Evolutionary conservation across 805 yeast species (phyloP), one percentile per base, ranked within the genome.

Genomic region (Cyberlindnera maclurae): DNA sequence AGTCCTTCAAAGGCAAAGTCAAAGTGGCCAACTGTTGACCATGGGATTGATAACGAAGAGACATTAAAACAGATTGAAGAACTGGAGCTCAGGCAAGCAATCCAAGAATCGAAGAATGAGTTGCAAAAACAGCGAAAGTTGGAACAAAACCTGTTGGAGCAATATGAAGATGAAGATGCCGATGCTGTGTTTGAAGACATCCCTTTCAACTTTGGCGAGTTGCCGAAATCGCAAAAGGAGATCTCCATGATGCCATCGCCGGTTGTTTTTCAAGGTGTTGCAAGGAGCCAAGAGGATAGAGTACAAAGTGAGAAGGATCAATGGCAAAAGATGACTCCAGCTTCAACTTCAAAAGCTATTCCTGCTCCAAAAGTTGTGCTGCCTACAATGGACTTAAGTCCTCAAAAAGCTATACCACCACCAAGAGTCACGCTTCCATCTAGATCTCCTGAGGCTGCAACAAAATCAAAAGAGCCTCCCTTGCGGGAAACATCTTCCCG

Each of bases 81-180:
- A 26, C 53, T 57, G 29, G 64, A 65, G 38, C 54, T 65, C 33
- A 52, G 52, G 31, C 71, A 72, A 35, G 62, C 61, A 4, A 52
- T 77, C 24, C 57, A 59, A 41, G 50, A 51, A 29, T 81, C 83
- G 0, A 67, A 76, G 30, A 71, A 66, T 35, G 62, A 58, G 28
- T 71, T 76, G 2, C 68, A 70, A 41, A 48, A 55, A 38, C 79
- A 75, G 28, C 50, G 58, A 18, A 53, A 57, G 22, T 45, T 61
- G 34, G 64, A 60, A 34, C 50, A 51, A 30, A 42, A 52, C 26
- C 18, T 46, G 7, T 24, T 31, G 8, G 24, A 32, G 33, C 36
- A 33, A 31, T 12, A 27, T 7, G 17, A 31, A 24, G 15, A 31
- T 31, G 42, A 47, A 18, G 58, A 50, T 16, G 47, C 40, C 4